Evolutionary conservation across 2,329 filamentous ascomycete species (phyloP).

Genomic region (Esteya vermicola): DNA sequence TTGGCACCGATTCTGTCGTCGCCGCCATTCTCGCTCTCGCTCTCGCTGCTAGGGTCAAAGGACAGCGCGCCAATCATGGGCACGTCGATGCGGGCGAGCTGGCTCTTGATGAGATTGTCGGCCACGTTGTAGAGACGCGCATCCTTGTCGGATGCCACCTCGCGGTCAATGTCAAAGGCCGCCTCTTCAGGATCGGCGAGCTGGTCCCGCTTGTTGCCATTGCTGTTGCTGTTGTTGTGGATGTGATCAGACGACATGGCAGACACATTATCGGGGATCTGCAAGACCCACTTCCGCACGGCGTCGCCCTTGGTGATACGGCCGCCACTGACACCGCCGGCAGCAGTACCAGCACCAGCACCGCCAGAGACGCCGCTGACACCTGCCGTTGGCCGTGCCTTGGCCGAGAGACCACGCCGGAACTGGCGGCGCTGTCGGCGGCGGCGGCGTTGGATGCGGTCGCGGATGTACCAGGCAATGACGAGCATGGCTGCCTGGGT

Average conservation of each 20-base stretch:
- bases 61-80: slow-evolving; percentile 29
- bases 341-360: not conserved
- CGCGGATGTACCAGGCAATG: slow-evolving; percentile 34
- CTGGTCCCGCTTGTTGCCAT: slow-evolving; percentile 11
- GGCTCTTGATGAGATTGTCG: slow-evolving; percentile 32
- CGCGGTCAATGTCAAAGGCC: slow-evolving; percentile 26
- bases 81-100: slow-evolving; percentile 29
- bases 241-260: slow-evolving; percentile 20
- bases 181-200: slow-evolving; percentile 23
- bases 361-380: not conserved
- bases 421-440: slow-evolving; percentile 26
- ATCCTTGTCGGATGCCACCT: slow-evolving; percentile 25
- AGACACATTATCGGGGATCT: slow-evolving; percentile 18
- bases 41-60: slow-evolving; percentile 28
- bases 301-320: slow-evolving; percentile 22
- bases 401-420: slow-evolving; percentile 19
- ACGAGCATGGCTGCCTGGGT: slow-evolving; percentile 34
- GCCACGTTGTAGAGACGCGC: slow-evolving; percentile 27
- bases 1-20: no score
- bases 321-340: slow-evolving; percentile 1
- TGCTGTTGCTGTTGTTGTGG: no score
- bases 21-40: no score
- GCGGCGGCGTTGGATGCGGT: slow-evolving; percentile 28
- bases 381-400: not conserved
- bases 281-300: slow-evolving; percentile 28